Base-by-base conservation (phyloP, 2,329 filamentous ascomycete genomes). In the Aspergillus transmontanensis region DNA sequence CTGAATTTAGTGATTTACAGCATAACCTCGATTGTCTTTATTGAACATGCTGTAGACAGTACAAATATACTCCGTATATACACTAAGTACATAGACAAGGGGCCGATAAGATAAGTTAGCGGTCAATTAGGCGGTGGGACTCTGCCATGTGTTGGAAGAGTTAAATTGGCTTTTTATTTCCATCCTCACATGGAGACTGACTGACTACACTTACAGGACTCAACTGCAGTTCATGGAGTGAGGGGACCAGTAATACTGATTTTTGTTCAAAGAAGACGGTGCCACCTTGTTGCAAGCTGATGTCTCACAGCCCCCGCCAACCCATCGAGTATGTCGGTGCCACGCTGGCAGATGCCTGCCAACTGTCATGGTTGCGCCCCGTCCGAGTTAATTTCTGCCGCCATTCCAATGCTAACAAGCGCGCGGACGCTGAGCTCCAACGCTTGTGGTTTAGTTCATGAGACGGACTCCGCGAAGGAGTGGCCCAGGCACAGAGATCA, bases 341-440 rank as follows among this genome's bases (percentile, higher is more conserved):
- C 71, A 74, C 68, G 70, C 66, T 73, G 72, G 70, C 72, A 73
- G 62, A 45, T 12, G 53, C 43, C 58, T 68, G 72, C 68, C 71
- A 70, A 63, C 66, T 72, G 68, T 72, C 71, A 72, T 32, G 58
- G 41, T 66, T 57, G 63, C 61, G 60, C 65, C 59, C 59, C 56
- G 61, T 60, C 43, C 58, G 63, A 64, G 62, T 66, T 56, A 62
- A 66, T 60, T 64, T 56, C 62, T 66, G 65, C 64, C 61, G 66
- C 63, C 60, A 69, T 60, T 46, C 45, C 46, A 57, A 57, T 53
- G 53, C 62, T 59, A 58, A 66, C 63, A 63, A 67, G 62, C 64
- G 64, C 68, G 67, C 66, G 64, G 68, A 64, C 61, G 54, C 62
- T 53, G 61, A 57, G 56, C 58, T 63, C 19, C 62, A 56, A 58